A percentile compares a stretch with the other conserved stretches of the same genome.
Evolutionary conservation across 2,329 filamentous ascomycete species (phyloP).

Genomic region (Zymoseptoria passerinii): DNA sequence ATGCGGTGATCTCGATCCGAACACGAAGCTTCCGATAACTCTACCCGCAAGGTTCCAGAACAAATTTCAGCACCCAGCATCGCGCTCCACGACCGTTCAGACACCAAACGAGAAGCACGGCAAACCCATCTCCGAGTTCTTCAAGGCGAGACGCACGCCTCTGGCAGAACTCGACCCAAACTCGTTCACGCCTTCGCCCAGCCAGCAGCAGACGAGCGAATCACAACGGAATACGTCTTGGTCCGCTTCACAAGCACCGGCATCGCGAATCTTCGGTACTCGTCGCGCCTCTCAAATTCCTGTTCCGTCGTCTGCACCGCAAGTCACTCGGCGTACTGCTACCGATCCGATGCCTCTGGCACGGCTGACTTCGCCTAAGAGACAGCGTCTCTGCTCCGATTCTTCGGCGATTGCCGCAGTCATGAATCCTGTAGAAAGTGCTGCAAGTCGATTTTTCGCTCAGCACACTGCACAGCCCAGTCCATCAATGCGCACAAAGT

Average conservation of each 20-base stretch:
- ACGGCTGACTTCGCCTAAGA: conserved; percentile 28
- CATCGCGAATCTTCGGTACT: conserved; percentile 19
- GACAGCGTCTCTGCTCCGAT: conserved; percentile 35
- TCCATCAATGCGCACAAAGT: conserved; percentile 33
- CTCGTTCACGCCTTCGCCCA: conserved; percentile 57
- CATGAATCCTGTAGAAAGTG: conserved; percentile 20
- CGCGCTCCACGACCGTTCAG: conserved; percentile 23
- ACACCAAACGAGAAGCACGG: conserved; percentile 50
- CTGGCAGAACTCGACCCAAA: conserved; percentile 62
- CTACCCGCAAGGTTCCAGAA: conserved; percentile 29
- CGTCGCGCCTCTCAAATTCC: conserved; percentile 18
- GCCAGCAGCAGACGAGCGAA: conserved; percentile 51
- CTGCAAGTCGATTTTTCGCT: conserved; percentile 40
- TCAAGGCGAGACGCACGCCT: conserved; percentile 55
- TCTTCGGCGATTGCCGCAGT: conserved; percentile 23
- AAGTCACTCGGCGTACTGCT: conserved; percentile 33
- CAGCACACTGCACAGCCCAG: conserved; percentile 31
- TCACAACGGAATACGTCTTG: conserved; percentile 47
- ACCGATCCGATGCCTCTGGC: conserved; percentile 25
- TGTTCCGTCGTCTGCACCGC: conserved; percentile 35
- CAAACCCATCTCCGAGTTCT: conserved; percentile 56
- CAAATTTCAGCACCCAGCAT: conserved; percentile 3
- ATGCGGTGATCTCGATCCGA: conserved; percentile 75
- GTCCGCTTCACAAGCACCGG: conserved; percentile 43
- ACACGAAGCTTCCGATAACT: conserved; percentile 62